Percentiles rank a stretch among this genome's conserved stretches.
Conservation (phyloP, 495 filamentous ascomycete species). For the Astrothelium macrocarpum region DNA sequence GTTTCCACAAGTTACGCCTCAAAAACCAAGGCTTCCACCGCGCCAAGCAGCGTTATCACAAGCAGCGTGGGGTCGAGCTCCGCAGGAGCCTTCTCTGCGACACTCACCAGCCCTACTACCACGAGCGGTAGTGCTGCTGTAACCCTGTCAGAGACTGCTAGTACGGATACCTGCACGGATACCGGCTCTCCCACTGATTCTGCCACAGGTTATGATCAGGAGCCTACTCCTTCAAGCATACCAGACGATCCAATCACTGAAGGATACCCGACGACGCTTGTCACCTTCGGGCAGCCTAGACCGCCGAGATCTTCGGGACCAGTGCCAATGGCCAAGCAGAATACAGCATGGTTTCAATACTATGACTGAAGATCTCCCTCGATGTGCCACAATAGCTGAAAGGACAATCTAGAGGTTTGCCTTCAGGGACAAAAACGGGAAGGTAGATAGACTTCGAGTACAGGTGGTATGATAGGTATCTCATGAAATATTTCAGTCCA, state of each 20-base stretch:
- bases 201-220: background rate
- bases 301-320: background rate
- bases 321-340: background rate
- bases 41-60: background rate
- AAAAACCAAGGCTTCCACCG: background rate
- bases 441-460: no score
- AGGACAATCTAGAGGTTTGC: no score
- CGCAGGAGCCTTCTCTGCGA: background rate
- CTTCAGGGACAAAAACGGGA: no score
- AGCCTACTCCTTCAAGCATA: background rate
- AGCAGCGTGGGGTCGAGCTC: background rate
- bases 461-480: no score
- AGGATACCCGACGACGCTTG: background rate
- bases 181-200: background rate
- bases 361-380: background rate
- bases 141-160: background rate
- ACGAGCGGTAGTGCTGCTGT: background rate
- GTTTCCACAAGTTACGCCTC: background rate
- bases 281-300: background rate
- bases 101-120: background rate
- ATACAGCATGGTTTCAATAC: background rate
- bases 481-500: no score
- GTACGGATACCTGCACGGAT: background rate
- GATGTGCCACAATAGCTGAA: no score
- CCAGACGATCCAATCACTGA: background rate